Conservation (phyloP, 768 basidiomycete genomes). For the Lepiota venenata region DNA sequence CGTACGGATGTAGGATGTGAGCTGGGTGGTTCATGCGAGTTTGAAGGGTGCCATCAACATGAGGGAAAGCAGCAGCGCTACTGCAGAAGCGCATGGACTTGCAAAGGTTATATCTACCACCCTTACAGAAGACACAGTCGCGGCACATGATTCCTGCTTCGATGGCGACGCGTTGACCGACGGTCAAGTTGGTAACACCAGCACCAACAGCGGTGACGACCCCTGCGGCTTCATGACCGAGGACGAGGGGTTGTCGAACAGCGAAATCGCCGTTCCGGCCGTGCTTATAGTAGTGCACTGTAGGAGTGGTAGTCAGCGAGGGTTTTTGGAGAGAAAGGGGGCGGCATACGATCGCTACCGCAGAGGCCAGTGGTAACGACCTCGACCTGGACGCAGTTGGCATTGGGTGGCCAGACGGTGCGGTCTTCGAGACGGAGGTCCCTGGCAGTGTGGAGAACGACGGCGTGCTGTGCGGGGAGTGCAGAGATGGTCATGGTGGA, state of each 20-base stretch:
- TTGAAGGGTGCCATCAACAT: slow-evolving; percentile 90
- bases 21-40: slow-evolving; percentile 87
- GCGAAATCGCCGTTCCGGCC: slow-evolving; percentile 93
- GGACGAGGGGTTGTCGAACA: slow-evolving; percentile 79
- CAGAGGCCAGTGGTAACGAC: slow-evolving; percentile 87
- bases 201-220: slow-evolving; percentile 80
- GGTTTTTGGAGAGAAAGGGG: neutral
- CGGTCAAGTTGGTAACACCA: slow-evolving; percentile 55
- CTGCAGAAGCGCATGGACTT: slow-evolving; percentile 85
- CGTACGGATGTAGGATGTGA: slow-evolving; percentile 83
- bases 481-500: slow-evolving; percentile 30
- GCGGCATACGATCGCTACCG: slow-evolving; percentile 70
- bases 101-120: slow-evolving; percentile 93
- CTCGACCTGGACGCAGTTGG: slow-evolving; percentile 76
- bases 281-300: slow-evolving; percentile 89
- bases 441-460: slow-evolving; percentile 67
- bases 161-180: slow-evolving; percentile 89
- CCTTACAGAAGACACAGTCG: slow-evolving; percentile 62
- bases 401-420: slow-evolving; percentile 64
- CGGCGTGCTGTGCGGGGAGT: slow-evolving; percentile 53
- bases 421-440: slow-evolving; percentile 83
- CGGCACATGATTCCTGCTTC: slow-evolving; percentile 92
- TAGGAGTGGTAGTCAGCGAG: slow-evolving; percentile 1
- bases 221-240: slow-evolving; percentile 94
- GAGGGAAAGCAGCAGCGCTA: slow-evolving; percentile 89